A percentile compares a stretch with the other conserved stretches of the same genome.
phyloP scores from a whole-genome alignment of 148 eudicot species.

The Vaccinium vitisidaea region DNA sequence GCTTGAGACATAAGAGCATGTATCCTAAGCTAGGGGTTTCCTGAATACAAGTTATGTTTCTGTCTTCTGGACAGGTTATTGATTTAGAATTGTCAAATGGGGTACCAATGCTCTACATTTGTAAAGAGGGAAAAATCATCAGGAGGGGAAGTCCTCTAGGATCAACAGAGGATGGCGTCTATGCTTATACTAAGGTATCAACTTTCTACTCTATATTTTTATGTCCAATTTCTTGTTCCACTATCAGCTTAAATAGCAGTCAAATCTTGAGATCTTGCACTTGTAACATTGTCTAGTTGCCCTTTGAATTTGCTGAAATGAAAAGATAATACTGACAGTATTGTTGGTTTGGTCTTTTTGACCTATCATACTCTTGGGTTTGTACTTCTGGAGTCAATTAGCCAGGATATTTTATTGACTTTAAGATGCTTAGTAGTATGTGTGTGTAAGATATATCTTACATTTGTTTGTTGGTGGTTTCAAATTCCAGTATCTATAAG shows the following conservation, averaged over 20 bases:
- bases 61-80: constrained; percentile 35
- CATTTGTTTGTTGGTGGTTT: background rate
- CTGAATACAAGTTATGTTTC: background rate
- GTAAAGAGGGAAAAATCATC: constrained; percentile 37
- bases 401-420: background rate
- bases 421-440: background rate
- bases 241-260: background rate
- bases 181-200: constrained; percentile 49
- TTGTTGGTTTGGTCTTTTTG: background rate
- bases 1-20: background rate
- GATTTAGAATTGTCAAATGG: constrained; percentile 55
- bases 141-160: constrained; percentile 55
- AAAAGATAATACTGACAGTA: background rate
- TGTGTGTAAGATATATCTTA: background rate
- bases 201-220: background rate
- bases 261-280: background rate
- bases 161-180: constrained; percentile 49
- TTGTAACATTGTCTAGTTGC: background rate
- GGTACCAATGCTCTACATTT: constrained; percentile 58
- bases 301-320: background rate
- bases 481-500: background rate
- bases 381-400: background rate
- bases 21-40: constrained; percentile 1
- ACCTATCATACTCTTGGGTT: background rate
- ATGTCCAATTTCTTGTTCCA: background rate